Conservation (phyloP, 129 eudicot species). For the Calendula officinalis region DNA sequence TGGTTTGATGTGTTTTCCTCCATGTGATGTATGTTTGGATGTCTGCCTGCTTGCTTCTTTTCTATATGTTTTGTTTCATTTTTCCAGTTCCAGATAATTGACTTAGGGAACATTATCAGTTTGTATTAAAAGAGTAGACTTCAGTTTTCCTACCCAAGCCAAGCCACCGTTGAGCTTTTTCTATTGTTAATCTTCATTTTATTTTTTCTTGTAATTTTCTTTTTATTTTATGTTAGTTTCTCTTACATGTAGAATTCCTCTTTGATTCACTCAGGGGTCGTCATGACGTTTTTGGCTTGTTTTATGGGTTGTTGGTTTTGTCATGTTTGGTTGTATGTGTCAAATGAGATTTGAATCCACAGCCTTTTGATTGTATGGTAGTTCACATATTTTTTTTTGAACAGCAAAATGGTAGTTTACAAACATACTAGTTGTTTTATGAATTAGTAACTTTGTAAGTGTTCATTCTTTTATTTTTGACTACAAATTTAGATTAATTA, state of each 20-base stretch:
- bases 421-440: no score
- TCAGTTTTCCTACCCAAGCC: constrained; percentile 2
- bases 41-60: constrained; percentile 12
- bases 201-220: constrained; percentile 25
- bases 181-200: neutral
- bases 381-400: no score
- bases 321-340: no score
- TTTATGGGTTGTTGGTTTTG: neutral
- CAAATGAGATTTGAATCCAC: no score
- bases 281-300: constrained; percentile 34
- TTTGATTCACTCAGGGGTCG: constrained; percentile 23
- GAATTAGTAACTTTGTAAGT: no score
- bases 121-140: constrained; percentile 52
- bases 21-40: constrained; percentile 29
- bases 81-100: constrained; percentile 29
- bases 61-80: constrained; percentile 25
- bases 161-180: no score
- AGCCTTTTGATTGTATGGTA: no score
- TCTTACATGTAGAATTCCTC: neutral
- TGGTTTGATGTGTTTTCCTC: constrained; percentile 3
- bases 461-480: no score
- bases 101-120: constrained; percentile 31
- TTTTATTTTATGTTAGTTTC: constrained; percentile 24
- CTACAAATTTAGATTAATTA: no score
- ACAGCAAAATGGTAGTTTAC: no score